Conservation (phyloP, 495 filamentous ascomycete species). For the Parathielavia hyrcaniae region DNA sequence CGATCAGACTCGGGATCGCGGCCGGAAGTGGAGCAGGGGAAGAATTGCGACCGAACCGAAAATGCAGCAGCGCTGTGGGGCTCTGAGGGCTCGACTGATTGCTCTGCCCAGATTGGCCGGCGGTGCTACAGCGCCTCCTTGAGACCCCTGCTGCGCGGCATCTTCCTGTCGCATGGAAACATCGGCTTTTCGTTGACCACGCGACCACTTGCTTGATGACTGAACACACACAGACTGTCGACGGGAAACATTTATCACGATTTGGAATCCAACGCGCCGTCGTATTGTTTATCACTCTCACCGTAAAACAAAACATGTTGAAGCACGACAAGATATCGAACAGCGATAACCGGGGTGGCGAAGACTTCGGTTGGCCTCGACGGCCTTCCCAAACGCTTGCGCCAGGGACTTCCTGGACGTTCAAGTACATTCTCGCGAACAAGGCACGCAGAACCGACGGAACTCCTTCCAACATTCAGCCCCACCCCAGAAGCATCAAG, state of each 20-base stretch:
- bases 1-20: slow-evolving; percentile 15
- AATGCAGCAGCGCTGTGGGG: slow-evolving; percentile 3
- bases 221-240: background rate
- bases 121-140: background rate
- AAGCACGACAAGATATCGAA: too few species aligned
- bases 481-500: too few species aligned
- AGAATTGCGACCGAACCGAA: slow-evolving; percentile 8
- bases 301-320: too few species aligned
- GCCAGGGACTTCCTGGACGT: too few species aligned
- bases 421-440: too few species aligned
- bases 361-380: too few species aligned
- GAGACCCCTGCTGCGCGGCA: background rate
- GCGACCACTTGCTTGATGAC: slow-evolving; percentile 5
- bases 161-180: background rate
- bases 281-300: too few species aligned
- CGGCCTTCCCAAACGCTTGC: too few species aligned
- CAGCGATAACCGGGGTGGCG: too few species aligned
- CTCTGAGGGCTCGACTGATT: background rate
- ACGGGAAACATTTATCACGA: background rate
- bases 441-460: too few species aligned
- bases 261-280: background rate
- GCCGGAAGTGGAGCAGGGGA: slow-evolving; percentile 5
- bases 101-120: background rate
- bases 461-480: too few species aligned
- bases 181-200: background rate